Evolutionary conservation across 345 rosid species (phyloP).

Genomic region (Rhodamnia rubescens): DNA sequence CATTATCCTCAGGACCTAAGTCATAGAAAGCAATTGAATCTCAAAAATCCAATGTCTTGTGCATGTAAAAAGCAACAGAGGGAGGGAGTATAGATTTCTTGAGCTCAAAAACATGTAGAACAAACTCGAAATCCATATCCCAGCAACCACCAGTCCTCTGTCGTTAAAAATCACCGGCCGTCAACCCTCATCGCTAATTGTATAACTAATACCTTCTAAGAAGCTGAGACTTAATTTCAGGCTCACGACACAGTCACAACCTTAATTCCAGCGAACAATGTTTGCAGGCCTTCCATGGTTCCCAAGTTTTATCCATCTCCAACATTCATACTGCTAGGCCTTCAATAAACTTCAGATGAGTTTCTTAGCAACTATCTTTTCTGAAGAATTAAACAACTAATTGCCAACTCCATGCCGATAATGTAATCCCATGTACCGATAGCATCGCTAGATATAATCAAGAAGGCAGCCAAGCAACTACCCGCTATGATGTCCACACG

Average conservation of each 20-base stretch:
- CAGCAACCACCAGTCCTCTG: neutral
- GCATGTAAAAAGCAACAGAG: neutral
- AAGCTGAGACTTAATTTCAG: neutral
- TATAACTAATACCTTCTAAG: neutral
- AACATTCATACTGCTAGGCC: neutral
- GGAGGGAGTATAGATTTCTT: neutral
- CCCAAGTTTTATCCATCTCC: neutral
- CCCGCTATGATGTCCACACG: neutral
- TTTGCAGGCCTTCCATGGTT: neutral
- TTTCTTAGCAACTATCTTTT: neutral
- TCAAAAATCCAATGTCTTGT: neutral
- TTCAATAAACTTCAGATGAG: neutral
- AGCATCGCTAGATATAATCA: neutral
- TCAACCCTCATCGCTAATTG: neutral
- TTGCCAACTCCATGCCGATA: neutral
- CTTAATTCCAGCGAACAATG: neutral
- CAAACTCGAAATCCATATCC: neutral
- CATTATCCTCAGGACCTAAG: conserved; percentile 77
- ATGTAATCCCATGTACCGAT: neutral
- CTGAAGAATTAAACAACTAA: neutral
- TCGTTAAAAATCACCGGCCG: neutral
- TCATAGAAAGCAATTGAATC: neutral
- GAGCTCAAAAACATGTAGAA: neutral
- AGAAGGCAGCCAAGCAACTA: neutral
- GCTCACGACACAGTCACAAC: neutral